Evolutionary conservation across 768 basidiomycete species (phyloP).

Genomic region (Polyporus arcularius): DNA sequence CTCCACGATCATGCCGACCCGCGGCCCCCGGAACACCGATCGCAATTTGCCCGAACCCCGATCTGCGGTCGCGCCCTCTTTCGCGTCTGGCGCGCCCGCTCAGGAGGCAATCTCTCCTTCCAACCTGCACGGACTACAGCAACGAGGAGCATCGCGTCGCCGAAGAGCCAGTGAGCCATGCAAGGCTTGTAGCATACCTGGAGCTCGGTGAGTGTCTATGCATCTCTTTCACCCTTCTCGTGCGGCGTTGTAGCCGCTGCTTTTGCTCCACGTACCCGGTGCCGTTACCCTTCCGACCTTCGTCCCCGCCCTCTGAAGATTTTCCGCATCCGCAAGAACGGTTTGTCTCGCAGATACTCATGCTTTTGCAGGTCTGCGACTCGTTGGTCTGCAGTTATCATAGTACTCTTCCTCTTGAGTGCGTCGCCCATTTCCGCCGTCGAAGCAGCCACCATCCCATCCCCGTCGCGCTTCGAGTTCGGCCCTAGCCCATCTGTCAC

Average conservation of each 20-base stretch:
- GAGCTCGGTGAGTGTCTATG: slow-evolving; percentile 5
- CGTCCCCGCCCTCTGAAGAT: not conserved
- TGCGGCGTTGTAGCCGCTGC: not conserved
- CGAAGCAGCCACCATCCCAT: slow-evolving; percentile 1
- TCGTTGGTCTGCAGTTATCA: slow-evolving; percentile 4
- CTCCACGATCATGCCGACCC: not conserved
- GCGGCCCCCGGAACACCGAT: not conserved
- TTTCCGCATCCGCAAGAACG: not conserved
- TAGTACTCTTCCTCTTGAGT: slow-evolving; percentile 1
- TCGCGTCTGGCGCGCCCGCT: not conserved
- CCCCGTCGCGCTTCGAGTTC: not conserved
- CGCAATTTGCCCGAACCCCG: not conserved
- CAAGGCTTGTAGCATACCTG: not conserved
- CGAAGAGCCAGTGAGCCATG: not conserved
- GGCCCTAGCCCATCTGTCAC: not conserved
- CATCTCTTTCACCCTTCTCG: not conserved
- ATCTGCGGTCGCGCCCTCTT: not conserved
- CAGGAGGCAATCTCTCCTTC: not conserved
- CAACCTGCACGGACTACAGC: not conserved
- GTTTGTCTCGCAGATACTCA: not conserved
- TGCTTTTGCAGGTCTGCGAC: not conserved
- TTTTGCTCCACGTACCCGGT: too few species aligned
- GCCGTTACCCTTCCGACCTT: not conserved
- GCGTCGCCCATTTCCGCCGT: slow-evolving; percentile 1
- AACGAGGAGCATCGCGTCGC: not conserved